Evolutionary conservation across 1,139 yeast genomes (phyloP).

Genomic region (Suhomyces panamericanus): DNA sequence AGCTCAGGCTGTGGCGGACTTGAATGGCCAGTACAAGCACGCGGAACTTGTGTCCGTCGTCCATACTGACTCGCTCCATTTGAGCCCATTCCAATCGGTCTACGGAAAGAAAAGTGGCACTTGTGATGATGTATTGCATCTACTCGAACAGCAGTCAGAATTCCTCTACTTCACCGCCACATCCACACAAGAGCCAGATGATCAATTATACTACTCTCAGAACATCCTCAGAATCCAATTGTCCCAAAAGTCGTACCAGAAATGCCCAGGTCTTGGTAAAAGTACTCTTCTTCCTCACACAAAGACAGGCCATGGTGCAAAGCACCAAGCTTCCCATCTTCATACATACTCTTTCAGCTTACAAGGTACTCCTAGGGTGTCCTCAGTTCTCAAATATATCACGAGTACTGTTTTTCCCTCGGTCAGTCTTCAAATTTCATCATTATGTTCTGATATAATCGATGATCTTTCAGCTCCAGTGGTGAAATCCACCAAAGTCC

Average conservation of each 20-base stretch:
- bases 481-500: not conserved
- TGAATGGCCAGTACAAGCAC: not conserved
- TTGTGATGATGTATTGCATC: not conserved
- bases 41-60: not conserved
- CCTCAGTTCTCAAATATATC: not conserved
- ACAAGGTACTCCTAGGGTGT: not conserved
- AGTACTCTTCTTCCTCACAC: conserved; percentile 17
- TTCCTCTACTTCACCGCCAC: conserved; percentile 1
- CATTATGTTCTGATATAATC: not conserved
- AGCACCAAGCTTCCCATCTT: conserved; percentile 15
- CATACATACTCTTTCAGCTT: conserved; percentile 8
- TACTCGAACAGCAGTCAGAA: not conserved
- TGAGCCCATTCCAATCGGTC: not conserved
- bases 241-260: conserved; percentile 15
- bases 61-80: not conserved
- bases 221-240: conserved; percentile 10
- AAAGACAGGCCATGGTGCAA: conserved; percentile 26
- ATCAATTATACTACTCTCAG: conserved; percentile 11
- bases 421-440: not conserved
- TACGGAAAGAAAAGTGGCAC: not conserved
- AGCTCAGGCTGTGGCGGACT: not conserved
- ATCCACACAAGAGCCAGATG: conserved; percentile 2
- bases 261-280: conserved; percentile 17
- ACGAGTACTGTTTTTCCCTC: not conserved
- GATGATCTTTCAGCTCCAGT: not conserved